These are phyloP conservation scores for Tulasnella calospora DNA, from an alignment of 768 basidiomycete genomes.

Conservation along the genomic window DNA sequence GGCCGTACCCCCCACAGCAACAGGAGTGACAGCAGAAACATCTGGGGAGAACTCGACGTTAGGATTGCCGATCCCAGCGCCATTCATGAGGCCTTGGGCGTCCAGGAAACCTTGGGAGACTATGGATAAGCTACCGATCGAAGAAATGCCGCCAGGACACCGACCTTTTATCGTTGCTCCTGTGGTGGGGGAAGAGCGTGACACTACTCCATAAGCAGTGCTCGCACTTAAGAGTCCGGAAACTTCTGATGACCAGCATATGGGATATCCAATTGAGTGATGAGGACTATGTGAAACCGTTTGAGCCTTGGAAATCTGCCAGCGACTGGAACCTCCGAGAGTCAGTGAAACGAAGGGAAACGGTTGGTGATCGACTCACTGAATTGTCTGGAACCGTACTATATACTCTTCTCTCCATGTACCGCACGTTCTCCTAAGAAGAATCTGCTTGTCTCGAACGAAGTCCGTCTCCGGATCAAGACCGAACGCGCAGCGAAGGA, in stretches of 20 bases:
- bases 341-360: background rate
- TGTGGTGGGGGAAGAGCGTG: conserved; percentile 64
- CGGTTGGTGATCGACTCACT: conserved; percentile 41
- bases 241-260: conserved; percentile 55
- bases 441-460: conserved; percentile 37
- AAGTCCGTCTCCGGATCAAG: conserved; percentile 58
- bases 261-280: conserved; percentile 50
- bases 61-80: conserved; percentile 61
- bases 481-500: conserved; percentile 60
- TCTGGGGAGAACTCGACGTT: conserved; percentile 70
- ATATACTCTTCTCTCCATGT: conserved; percentile 72
- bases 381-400: conserved; percentile 49
- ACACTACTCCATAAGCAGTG: conserved; percentile 61
- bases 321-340: conserved; percentile 48
- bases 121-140: background rate
- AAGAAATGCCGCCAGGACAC: background rate
- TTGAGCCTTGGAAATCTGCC: conserved; percentile 58
- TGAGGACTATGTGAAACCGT: conserved; percentile 62
- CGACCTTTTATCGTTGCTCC: conserved; percentile 54
- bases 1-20: conserved; percentile 58
- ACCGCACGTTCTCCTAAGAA: conserved; percentile 53
- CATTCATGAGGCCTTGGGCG: conserved; percentile 53
- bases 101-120: conserved; percentile 53
- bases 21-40: conserved; percentile 40
- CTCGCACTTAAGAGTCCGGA: conserved; percentile 56